phyloP scores from a whole-genome alignment of 225 moss, liverwort and hornwort species.

The Pseudoscleropodium purum region DNA sequence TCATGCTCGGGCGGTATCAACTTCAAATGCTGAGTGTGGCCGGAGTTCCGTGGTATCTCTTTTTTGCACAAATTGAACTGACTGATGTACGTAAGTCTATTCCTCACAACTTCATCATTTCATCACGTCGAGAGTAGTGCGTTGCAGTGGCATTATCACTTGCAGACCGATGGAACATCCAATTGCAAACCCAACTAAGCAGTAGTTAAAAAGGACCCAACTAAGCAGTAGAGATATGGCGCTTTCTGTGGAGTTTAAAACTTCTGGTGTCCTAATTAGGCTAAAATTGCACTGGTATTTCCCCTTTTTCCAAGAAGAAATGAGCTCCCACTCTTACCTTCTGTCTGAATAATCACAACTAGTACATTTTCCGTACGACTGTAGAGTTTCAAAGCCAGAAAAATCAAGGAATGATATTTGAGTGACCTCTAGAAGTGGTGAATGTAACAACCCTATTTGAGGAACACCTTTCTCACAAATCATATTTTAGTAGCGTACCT shows the following conservation, averaged over 20 bases:
- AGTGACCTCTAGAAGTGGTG: no score
- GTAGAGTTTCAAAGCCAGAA: neutral
- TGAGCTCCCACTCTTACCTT: neutral
- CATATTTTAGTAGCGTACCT: no score
- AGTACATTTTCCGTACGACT: neutral
- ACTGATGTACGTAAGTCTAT: neutral
- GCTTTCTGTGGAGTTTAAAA: neutral
- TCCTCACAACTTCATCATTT: no score
- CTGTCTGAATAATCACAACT: neutral
- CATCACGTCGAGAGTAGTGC: neutral
- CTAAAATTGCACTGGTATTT: neutral
- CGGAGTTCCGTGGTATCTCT: neutral
- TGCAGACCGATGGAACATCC: neutral
- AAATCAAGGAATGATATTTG: neutral
- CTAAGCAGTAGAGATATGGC: neutral
- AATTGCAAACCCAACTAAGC: neutral
- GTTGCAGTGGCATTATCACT: neutral
- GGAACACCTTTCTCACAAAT: no score
- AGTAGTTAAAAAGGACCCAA: neutral
- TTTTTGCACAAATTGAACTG: neutral
- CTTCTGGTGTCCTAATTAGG: neutral
- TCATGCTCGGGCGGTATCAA: neutral
- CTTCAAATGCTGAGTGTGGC: neutral
- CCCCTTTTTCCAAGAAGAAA: neutral
- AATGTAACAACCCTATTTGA: neutral